Evolutionary conservation across 2,329 filamentous ascomycete genomes (phyloP).

Genomic region (Plectosphaerella sp.): DNA sequence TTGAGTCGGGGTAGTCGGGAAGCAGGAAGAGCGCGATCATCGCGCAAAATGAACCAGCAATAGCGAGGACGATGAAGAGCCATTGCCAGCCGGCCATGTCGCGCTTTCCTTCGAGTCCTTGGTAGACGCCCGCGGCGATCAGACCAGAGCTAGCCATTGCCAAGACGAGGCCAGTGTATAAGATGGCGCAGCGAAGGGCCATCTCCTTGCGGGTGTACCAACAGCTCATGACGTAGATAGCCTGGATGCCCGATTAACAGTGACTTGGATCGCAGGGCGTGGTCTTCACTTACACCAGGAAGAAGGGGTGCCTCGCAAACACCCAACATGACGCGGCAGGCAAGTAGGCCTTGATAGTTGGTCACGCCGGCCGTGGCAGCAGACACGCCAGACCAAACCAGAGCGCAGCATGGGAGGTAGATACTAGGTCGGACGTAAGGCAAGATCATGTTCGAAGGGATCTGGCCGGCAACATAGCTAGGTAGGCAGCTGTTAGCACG

Average conservation of each 20-base stretch:
- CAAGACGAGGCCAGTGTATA: constrained; percentile 16
- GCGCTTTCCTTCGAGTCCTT: constrained; percentile 37
- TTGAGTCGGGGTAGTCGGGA: constrained; percentile 13
- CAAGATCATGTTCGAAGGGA: constrained; percentile 23
- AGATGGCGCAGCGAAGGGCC: constrained; percentile 14
- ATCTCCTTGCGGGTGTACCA: constrained; percentile 20
- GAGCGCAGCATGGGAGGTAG: constrained; percentile 14
- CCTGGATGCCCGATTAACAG: constrained; percentile 2
- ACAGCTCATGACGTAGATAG: constrained; percentile 43
- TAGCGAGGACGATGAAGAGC: constrained; percentile 67
- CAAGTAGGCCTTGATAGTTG: constrained; percentile 6
- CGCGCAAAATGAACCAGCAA: constrained; percentile 44
- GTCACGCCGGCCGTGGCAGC: constrained; percentile 9
- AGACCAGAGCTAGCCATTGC: constrained; percentile 26
- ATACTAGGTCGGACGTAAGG: constrained; percentile 10
- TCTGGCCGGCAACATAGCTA: constrained; percentile 15
- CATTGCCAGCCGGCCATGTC: constrained; percentile 61
- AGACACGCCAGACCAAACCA: constrained; percentile 11
- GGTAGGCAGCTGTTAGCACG: background rate
- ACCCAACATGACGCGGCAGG: constrained; percentile 5
- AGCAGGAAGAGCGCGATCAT: constrained; percentile 13
- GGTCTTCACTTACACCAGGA: constrained; percentile 6
- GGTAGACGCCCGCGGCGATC: constrained; percentile 37
- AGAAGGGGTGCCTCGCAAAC: constrained; percentile 10
- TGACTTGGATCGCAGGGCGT: too few species aligned